Evolutionary conservation across 768 basidiomycete genomes (phyloP).

Genomic region (Mycena belliarum): DNA sequence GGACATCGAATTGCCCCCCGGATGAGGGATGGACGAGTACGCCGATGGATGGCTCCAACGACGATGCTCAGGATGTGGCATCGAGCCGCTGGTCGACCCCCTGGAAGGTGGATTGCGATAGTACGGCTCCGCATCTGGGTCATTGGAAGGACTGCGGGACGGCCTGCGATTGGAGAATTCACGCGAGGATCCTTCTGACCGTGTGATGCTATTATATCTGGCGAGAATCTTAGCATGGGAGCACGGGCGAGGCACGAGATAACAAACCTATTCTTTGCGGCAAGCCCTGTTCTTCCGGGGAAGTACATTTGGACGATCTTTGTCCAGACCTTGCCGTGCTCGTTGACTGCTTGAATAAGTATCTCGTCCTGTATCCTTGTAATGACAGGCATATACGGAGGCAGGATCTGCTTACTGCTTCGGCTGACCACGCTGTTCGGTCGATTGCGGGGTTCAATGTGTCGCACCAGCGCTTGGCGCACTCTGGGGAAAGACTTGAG

Average conservation of each 20-base stretch:
- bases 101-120: background rate
- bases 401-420: conserved; percentile 39
- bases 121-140: background rate
- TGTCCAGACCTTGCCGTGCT: conserved; percentile 62
- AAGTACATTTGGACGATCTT: conserved; percentile 64
- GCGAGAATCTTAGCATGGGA: background rate
- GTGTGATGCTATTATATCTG: conserved; percentile 56
- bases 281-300: conserved; percentile 58
- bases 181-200: conserved; percentile 24
- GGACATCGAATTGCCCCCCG: no score
- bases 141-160: conserved; percentile 1
- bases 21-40: background rate
- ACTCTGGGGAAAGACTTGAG: conserved; percentile 37
- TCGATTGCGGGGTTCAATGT: conserved; percentile 63
- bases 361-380: conserved; percentile 44
- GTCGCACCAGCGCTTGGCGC: conserved; percentile 64
- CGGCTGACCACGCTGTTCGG: conserved; percentile 58
- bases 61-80: background rate
- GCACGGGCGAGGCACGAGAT: background rate
- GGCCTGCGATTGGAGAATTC: background rate
- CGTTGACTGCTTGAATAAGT: conserved; percentile 54
- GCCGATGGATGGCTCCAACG: background rate
- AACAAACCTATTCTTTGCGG: conserved; percentile 57
- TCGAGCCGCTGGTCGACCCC: background rate
- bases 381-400: background rate